phyloP scores from a whole-genome alignment of 2,329 filamentous ascomycete species.

The Hymenoscyphus fraxineus region DNA sequence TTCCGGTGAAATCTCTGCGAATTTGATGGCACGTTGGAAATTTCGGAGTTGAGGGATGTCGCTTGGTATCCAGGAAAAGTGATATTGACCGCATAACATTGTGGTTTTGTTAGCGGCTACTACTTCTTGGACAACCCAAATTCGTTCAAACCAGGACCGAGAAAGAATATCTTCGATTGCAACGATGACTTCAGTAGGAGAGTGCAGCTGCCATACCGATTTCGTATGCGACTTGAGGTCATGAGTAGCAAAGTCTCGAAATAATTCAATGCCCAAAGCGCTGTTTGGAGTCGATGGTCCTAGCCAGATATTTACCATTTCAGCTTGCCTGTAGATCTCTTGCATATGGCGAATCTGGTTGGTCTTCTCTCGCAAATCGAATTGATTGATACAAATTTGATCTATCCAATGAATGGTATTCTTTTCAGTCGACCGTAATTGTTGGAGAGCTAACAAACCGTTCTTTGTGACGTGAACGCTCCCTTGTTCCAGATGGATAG shows the following conservation, averaged over 20 bases:
- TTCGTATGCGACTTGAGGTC: neutral
- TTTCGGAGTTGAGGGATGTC: neutral
- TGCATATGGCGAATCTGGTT: neutral
- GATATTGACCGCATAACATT: neutral
- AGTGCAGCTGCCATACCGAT: neutral
- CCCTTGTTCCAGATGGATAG: neutral
- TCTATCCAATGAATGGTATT: conserved; percentile 1
- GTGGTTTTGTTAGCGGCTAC: neutral
- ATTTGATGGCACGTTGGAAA: neutral
- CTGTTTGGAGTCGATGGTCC: neutral
- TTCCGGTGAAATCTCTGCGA: neutral
- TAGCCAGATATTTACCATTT: neutral
- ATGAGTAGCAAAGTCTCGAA: neutral
- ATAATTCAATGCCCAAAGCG: neutral
- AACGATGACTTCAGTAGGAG: neutral
- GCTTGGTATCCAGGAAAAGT: neutral
- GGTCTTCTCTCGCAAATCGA: neutral
- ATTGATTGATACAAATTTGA: conserved; percentile 1
- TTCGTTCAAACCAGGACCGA: neutral
- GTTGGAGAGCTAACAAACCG: neutral
- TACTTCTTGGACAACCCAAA: neutral
- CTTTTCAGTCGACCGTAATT: neutral
- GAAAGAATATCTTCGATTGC: neutral
- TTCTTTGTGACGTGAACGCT: neutral
- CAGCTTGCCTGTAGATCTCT: neutral